Evolutionary conservation across 2,329 filamentous ascomycete genomes (phyloP).

Genomic region (Paracorniculantispora psalliotae): DNA sequence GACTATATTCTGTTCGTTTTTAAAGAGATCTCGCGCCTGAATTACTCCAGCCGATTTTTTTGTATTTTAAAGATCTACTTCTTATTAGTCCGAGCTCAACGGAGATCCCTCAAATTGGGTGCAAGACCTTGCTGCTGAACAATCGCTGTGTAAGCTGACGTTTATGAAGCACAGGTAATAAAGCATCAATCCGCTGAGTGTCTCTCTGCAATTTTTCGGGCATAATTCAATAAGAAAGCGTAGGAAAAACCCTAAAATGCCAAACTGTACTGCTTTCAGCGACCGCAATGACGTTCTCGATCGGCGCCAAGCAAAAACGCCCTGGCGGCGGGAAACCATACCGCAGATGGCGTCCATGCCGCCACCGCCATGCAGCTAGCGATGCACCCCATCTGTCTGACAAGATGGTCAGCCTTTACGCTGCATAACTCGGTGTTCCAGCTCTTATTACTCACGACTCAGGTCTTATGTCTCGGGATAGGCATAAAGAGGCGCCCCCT

Average conservation of each 20-base stretch:
- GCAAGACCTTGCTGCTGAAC: no score
- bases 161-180: neutral
- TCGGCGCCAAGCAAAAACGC: neutral
- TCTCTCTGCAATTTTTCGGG: neutral
- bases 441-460: neutral
- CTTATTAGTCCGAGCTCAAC: no score
- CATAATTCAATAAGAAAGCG: neutral
- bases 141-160: neutral
- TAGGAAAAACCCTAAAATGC: neutral
- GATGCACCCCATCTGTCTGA: neutral
- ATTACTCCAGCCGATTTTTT: no score
- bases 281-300: neutral
- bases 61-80: no score
- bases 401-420: neutral
- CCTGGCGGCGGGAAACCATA: neutral
- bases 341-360: neutral
- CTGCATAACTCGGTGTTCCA: neutral
- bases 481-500: neutral
- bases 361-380: neutral
- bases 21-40: no score
- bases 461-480: neutral
- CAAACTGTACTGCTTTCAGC: neutral
- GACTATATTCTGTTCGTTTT: no score
- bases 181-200: no score
- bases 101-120: no score